A percentile compares a stretch with the other conserved stretches of the same genome.
Evolutionary conservation across 2,329 filamentous ascomycete species (phyloP).

Genomic region (Clonostachys rhizophaga): DNA sequence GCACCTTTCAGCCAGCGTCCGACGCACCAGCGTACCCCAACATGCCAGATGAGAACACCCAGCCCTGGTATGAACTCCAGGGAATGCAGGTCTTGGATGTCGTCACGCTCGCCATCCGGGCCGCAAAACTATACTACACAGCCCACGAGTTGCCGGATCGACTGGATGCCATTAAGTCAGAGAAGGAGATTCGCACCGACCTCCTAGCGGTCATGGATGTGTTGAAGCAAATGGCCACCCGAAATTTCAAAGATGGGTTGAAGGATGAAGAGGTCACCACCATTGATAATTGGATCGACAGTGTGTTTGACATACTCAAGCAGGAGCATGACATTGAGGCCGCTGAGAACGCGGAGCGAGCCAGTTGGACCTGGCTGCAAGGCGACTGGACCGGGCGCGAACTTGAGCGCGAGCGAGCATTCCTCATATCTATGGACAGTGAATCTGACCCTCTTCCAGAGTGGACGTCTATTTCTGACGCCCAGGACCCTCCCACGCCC

Average conservation of each 20-base stretch:
- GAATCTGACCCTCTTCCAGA: conserved; percentile 56
- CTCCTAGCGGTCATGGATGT: conserved; percentile 84
- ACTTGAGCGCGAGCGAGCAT: conserved; percentile 74
- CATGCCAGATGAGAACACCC: conserved; percentile 41
- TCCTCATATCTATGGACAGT: conserved; percentile 71
- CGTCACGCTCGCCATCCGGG: conserved; percentile 90
- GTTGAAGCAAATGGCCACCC: conserved; percentile 83
- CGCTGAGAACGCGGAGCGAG: conserved; percentile 64
- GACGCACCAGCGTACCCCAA: conserved; percentile 24
- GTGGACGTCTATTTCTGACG: conserved; percentile 50
- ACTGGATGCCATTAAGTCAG: conserved; percentile 80
- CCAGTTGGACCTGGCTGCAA: conserved; percentile 75
- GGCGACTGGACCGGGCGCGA: conserved; percentile 74
- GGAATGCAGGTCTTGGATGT: conserved; percentile 90
- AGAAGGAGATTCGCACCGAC: conserved; percentile 80
- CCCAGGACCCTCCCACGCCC: conserved; percentile 55
- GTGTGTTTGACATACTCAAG: conserved; percentile 71
- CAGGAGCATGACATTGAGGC: conserved; percentile 75
- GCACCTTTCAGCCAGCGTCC: conserved; percentile 15
- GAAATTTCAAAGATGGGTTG: conserved; percentile 81
- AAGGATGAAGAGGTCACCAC: conserved; percentile 70
- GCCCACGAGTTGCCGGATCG: conserved; percentile 83
- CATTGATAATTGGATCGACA: conserved; percentile 74
- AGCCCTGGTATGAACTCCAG: conserved; percentile 80
- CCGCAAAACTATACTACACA: conserved; percentile 95